phyloP scores from a whole-genome alignment of 116 monocot species.

The Papilionanthe hybrid region DNA sequence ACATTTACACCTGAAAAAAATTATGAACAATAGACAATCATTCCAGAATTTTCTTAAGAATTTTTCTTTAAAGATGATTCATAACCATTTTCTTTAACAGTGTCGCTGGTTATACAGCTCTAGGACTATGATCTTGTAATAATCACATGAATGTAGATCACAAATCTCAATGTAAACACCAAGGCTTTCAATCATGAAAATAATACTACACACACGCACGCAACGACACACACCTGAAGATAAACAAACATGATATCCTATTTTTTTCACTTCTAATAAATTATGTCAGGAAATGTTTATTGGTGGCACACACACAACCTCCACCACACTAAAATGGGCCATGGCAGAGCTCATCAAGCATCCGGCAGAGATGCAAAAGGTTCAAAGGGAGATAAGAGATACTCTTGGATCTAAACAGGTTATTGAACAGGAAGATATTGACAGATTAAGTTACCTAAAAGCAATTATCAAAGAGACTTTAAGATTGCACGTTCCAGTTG shows the following conservation, averaged over 20 bases:
- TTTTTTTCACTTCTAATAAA: not conserved
- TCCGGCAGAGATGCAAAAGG: not conserved
- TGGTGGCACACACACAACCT: constrained; percentile 4
- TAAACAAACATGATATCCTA: not conserved
- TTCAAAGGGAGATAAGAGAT: not conserved
- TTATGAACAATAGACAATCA: too few species aligned
- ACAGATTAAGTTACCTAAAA: constrained; percentile 14
- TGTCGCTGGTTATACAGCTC: too few species aligned
- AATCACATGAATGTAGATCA: too few species aligned
- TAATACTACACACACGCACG: too few species aligned
- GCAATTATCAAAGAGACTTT: constrained; percentile 19
- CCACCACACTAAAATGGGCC: not conserved
- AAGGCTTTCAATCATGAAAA: too few species aligned
- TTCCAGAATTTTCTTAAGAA: too few species aligned
- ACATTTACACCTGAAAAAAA: too few species aligned
- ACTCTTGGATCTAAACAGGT: not conserved
- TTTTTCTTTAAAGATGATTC: too few species aligned
- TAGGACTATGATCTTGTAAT: too few species aligned
- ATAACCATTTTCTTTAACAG: too few species aligned
- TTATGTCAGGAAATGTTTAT: not conserved
- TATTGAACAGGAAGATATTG: not conserved
- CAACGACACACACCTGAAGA: too few species aligned
- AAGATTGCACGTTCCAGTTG: constrained; percentile 16
- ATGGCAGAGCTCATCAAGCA: constrained; percentile 12
- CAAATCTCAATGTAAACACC: too few species aligned